Conservation (phyloP, 495 filamentous ascomycete genomes). For the Staphylotrichum tortipilum region DNA sequence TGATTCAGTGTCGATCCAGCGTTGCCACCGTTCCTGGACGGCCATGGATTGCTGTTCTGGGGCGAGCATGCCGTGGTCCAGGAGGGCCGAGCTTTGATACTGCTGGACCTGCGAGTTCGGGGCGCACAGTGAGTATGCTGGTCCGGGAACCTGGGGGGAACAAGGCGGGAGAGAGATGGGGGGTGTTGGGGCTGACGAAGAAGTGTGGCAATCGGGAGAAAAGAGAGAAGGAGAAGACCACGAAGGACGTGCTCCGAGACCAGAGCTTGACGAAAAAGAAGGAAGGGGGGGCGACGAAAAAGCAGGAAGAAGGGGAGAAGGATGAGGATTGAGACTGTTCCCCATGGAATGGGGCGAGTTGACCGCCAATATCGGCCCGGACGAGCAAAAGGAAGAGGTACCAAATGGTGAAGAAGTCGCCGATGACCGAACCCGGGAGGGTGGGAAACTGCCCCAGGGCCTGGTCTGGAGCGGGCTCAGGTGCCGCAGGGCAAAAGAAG, state of each 20-base stretch:
- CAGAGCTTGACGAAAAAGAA: conserved; percentile 2
- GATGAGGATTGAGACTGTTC: conserved; percentile 15
- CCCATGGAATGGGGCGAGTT: neutral
- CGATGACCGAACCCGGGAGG: conserved; percentile 15
- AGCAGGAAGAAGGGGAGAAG: conserved; percentile 7
- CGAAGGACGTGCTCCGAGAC: conserved; percentile 9
- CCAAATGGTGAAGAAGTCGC: conserved; percentile 14
- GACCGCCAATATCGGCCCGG: neutral
- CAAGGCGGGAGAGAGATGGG: conserved; percentile 17
- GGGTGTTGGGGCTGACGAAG: conserved; percentile 5
- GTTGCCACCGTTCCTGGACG: conserved; percentile 33
- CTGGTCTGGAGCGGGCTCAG: conserved; percentile 12
- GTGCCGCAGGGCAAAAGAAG: conserved; percentile 14
- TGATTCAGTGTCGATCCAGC: conserved; percentile 42
- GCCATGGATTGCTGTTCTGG: conserved; percentile 22
- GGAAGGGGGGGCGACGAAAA: too few species aligned
- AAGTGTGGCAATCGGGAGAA: conserved; percentile 13
- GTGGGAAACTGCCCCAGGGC: conserved; percentile 19
- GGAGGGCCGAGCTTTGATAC: conserved; percentile 20
- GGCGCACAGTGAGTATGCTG: conserved; percentile 39
- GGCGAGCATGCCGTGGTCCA: conserved; percentile 18
- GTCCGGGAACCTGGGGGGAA: conserved; percentile 16
- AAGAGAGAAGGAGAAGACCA: conserved; percentile 27
- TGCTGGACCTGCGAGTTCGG: conserved; percentile 35
- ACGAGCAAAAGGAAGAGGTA: conserved; percentile 5